These are phyloP conservation scores for Aureobasidium sp. DNA, from an alignment of 2,329 filamentous ascomycete genomes.

Conservation along the genomic window DNA sequence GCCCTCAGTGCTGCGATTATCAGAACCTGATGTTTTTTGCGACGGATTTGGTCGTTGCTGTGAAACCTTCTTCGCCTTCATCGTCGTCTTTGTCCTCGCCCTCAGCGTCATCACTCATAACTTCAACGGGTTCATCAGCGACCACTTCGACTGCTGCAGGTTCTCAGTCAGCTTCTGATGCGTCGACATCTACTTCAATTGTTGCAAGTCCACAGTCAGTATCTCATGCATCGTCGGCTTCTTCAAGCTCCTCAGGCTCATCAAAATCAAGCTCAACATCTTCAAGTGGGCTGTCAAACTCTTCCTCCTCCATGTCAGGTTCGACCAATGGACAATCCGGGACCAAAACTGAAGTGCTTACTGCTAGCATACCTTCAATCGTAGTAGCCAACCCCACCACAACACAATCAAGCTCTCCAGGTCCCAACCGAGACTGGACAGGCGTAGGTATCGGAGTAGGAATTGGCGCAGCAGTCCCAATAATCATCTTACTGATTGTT, in stretches of 20 bases:
- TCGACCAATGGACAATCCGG: neutral
- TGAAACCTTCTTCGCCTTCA: neutral
- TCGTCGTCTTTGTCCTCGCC: neutral
- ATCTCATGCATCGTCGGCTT: neutral
- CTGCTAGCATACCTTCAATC: neutral
- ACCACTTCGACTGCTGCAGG: neutral
- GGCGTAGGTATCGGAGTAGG: neutral
- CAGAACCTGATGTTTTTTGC: neutral
- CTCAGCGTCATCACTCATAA: too few relatives aligned
- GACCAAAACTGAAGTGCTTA: neutral
- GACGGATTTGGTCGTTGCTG: neutral
- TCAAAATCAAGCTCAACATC: neutral
- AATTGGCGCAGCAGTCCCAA: neutral
- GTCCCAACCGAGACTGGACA: neutral
- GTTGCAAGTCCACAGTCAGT: neutral
- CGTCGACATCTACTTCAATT: neutral
- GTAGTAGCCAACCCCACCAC: neutral
- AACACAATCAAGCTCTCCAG: neutral
- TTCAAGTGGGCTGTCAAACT: neutral
- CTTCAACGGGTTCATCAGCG: neutral
- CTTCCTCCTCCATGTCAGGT: neutral
- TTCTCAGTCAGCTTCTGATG: neutral
- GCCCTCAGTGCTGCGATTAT: neutral
- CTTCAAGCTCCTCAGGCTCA: neutral
- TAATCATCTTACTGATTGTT: neutral